These are phyloP conservation scores for Lizonia empirigonia DNA, from an alignment of 2,329 filamentous ascomycete genomes.

Conservation along the genomic window DNA sequence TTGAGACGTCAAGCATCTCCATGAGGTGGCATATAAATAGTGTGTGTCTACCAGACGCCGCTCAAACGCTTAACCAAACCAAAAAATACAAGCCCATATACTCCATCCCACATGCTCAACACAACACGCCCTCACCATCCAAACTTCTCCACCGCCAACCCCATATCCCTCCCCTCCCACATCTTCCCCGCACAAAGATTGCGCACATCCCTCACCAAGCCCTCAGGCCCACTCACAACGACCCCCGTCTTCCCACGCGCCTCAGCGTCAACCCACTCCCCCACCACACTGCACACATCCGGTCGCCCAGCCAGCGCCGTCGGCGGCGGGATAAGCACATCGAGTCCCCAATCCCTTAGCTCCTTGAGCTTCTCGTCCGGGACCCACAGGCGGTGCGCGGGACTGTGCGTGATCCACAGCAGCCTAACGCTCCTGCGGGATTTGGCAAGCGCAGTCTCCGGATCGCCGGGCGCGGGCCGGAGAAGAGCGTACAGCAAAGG, in stretches of 20 bases:
- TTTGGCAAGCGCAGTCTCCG: slow-evolving; percentile 10
- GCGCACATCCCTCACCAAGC: slow-evolving; percentile 64
- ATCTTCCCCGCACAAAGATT: slow-evolving; percentile 62
- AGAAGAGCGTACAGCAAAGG: slow-evolving; percentile 63
- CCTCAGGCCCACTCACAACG: slow-evolving; percentile 67
- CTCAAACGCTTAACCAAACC: slow-evolving; percentile 6
- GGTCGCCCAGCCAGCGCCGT: slow-evolving; percentile 61
- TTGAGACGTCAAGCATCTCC: background rate
- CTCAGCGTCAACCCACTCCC: slow-evolving; percentile 43
- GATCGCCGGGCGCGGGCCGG: slow-evolving; percentile 16
- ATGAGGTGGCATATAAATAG: background rate
- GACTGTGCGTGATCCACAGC: slow-evolving; percentile 65
- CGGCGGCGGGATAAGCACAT: slow-evolving; percentile 61
- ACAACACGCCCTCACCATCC: slow-evolving; percentile 56
- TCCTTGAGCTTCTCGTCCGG: slow-evolving; percentile 57
- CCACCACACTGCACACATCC: slow-evolving; percentile 55
- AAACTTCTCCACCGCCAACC: slow-evolving; percentile 69
- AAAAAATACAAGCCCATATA: background rate
- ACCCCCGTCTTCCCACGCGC: slow-evolving; percentile 53
- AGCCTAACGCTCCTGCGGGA: slow-evolving; percentile 53
- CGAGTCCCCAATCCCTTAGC: slow-evolving; percentile 56
- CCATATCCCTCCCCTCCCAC: slow-evolving; percentile 55
- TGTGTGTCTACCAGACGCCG: background rate
- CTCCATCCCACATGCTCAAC: background rate
- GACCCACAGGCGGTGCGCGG: slow-evolving; percentile 61